Evolutionary conservation across 164 flowering plant species (phyloP), one percentile per base, ranked within the genome.

Genomic region (Tetrastigma voinierianum): DNA sequence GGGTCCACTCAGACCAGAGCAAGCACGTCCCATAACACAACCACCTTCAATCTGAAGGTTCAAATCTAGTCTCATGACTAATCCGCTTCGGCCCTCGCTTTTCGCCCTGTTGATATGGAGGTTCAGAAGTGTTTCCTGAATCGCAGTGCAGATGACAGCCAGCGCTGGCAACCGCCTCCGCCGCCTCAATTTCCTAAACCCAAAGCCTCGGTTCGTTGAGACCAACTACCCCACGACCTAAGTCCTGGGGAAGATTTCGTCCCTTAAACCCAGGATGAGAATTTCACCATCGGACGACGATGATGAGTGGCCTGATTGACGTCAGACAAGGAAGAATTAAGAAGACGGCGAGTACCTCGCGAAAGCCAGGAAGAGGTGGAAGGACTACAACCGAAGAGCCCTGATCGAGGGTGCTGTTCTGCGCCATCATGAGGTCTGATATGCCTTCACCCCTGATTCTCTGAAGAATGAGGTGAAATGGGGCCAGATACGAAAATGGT

Each of bases 401-500:
- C 16, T 72, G 10, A 43, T 66, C 16, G 83, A 80, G 74, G 72
- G 56, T 24, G 2, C 25, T 67, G 19, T 74, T 80, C 53, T 17
- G 72, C 25, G 44, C 62, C 4, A 74, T 80, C 16, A 64, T 68
- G 57, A 49, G 61, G 64, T 63, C 21, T 80, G 18, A 40, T 77
- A 2, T 67, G 69, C 40, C 81, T 46, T 77, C 4, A 75, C 76
- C 1, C 23, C 74, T 1, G 15, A 19, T 18, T 21, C 66, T 2
- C 24, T 72, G 12, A 64, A 70, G 25, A 0, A 58, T 2, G 2
- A 53, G 17, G n/a, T 16, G 8, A 40, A 25, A 49, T 76, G 76
- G 79, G 73, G 75, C 10, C 13, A 65, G 64, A 20, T 79, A 5
- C 81, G 87, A 84, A 75, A 78, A 68, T 84, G 85, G 87, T 72